Conservation (phyloP, 768 basidiomycete genomes). For the Suillus brevipes region DNA sequence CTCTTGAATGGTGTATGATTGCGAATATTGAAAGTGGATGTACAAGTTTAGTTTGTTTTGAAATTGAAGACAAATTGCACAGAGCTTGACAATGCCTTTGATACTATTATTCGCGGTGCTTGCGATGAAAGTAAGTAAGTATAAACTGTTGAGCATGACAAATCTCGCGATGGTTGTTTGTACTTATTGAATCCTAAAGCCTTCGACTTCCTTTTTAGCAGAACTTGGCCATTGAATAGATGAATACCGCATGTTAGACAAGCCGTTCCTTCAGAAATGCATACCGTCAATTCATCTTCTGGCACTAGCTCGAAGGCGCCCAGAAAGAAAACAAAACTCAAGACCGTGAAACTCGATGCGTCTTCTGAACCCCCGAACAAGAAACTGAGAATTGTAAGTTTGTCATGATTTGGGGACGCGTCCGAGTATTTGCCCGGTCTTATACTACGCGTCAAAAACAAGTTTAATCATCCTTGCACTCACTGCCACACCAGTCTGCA, state of each 20-base stretch:
- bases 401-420: not conserved
- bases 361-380: constrained; percentile 23
- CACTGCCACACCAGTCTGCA: constrained; percentile 11
- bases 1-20: not conserved
- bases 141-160: no score
- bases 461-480: constrained; percentile 4
- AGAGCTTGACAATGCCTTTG: no score
- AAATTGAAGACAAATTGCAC: no score
- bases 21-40: no score
- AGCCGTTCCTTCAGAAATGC: not conserved
- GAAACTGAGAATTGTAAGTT: constrained; percentile 15
- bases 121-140: not conserved
- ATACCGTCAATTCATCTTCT: not conserved
- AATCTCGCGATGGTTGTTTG: not conserved
- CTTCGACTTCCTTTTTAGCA: not conserved
- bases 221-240: no score
- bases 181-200: not conserved
- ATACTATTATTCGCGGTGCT: no score
- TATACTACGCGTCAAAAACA: not conserved
- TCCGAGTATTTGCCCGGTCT: not conserved
- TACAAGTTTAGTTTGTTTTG: no score
- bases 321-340: constrained; percentile 18
- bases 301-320: not conserved
- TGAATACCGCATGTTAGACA: no score
- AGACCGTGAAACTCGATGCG: constrained; percentile 25